Evolutionary conservation across 441 rosid genomes (phyloP).

Genomic region (Erodium moschatum): DNA sequence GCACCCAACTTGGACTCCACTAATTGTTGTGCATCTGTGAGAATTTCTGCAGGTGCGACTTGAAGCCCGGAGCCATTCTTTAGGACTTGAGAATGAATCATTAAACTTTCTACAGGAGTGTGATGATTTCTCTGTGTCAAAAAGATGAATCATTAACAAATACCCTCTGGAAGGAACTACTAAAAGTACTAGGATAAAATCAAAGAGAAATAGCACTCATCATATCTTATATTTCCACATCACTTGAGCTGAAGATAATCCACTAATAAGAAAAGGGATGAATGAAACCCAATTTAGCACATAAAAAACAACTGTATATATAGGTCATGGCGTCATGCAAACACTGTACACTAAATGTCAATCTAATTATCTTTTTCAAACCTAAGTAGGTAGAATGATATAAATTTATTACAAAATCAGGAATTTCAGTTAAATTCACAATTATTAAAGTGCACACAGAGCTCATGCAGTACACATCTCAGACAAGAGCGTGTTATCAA

Average conservation of each 20-base stretch:
- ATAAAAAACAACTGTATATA: background rate
- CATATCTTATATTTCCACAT: background rate
- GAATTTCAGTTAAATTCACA: background rate
- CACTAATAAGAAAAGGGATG: background rate
- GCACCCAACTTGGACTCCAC: too few relatives aligned
- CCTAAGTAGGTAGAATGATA: too few relatives aligned
- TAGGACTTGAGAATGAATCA: constrained; percentile 38
- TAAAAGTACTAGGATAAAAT: background rate
- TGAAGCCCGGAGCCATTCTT: constrained; percentile 43
- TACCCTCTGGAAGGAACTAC: constrained; percentile 10
- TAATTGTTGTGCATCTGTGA: constrained; percentile 24
- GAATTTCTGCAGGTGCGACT: constrained; percentile 26
- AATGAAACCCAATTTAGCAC: background rate
- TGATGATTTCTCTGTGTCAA: constrained; percentile 43
- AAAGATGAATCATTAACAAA: constrained; percentile 12
- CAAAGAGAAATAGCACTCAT: background rate
- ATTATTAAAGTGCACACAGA: background rate
- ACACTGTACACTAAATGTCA: background rate
- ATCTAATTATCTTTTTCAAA: background rate
- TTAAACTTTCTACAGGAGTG: constrained; percentile 30
- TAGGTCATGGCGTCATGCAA: background rate
- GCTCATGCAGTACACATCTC: background rate
- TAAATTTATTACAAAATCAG: background rate
- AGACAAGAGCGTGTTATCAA: background rate
- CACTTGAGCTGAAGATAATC: background rate